Base-by-base conservation (phyloP, 148 eudicot species). In the Selenicereus undatus region DNA sequence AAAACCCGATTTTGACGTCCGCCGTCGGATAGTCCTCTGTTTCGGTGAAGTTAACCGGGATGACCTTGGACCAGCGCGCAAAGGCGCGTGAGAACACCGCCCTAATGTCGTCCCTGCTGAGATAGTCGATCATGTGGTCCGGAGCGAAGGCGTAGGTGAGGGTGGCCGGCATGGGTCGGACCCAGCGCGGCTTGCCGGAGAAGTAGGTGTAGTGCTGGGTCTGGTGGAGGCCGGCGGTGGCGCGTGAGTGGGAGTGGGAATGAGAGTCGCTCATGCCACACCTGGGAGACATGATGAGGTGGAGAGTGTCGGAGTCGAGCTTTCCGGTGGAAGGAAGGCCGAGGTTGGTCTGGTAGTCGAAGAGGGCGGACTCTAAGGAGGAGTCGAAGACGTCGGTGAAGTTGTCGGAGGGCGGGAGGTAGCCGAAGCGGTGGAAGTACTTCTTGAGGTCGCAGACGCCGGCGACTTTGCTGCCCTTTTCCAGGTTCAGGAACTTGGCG, bases 361-460 rank as follows among this genome's bases (percentile, higher is more conserved):
- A 11, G 18, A 94, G 70, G 24, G 97, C 95, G 26, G 84, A 24
- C 45, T 93, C 91, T 4, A 94, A 77, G 3, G 82, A 75, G 0
- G 84, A 76, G 27, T 91, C 97, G 50, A 90, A 94, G 7, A 70
- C 32, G 69, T 92, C 91, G 48, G 87, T 82, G 73, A 89, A 78
- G 18, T 90, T 88, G 0, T 71, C 75, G 10, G 68, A 45, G 12
- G 71, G 2, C 10, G 85, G 36, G 11, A 94, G 88, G 87, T 94
- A 94, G 11, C 98, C 98, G 75, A 94, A 94, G 42, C 86, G 88
- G 76, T 82, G 80, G 80, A 94, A 90, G 88, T 94, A 94, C 24
- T 76, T 54, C 73, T 93, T 94, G 60, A 94, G 89, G 77, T 91
- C 87, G 18, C 89, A 81, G 75, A 95, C 89, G 21, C 95, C 97